phyloP scores from a whole-genome alignment of 345 rosid species.

The Anastatica hierochuntica region DNA sequence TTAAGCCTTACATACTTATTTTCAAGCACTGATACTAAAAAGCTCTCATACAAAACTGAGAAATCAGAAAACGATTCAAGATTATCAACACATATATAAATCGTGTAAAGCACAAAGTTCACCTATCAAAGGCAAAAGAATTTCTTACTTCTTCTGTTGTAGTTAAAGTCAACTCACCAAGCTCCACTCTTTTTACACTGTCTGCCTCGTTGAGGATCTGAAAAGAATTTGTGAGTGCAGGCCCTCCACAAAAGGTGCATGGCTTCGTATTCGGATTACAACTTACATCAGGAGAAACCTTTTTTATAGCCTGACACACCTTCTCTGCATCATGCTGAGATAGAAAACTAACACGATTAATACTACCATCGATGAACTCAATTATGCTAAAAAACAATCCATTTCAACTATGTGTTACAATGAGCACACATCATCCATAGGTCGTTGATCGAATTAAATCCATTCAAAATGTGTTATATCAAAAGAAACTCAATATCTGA shows the following conservation, averaged over 20 bases:
- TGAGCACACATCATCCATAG: too few relatives aligned
- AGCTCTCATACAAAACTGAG: too few relatives aligned
- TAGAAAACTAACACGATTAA: slow-evolving; percentile 2
- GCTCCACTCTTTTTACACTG: slow-evolving; percentile 15
- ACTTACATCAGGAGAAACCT: slow-evolving; percentile 31
- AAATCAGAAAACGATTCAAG: too few relatives aligned
- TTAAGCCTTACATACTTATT: too few relatives aligned
- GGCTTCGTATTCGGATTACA: slow-evolving; percentile 30
- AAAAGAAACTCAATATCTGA: too few relatives aligned
- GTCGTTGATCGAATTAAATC: too few relatives aligned
- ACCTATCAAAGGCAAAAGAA: slow-evolving; percentile 16
- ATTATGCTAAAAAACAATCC: background rate
- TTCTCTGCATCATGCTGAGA: slow-evolving; percentile 61
- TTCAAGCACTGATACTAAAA: too few relatives aligned
- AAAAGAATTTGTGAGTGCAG: slow-evolving; percentile 43
- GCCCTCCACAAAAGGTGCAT: slow-evolving; percentile 43
- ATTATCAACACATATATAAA: background rate
- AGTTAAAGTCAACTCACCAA: slow-evolving; percentile 34
- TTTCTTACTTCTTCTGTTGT: slow-evolving; percentile 47
- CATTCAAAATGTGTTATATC: too few relatives aligned
- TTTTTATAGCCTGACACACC: slow-evolving; percentile 41
- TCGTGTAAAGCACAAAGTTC: background rate
- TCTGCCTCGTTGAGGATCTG: slow-evolving; percentile 38
- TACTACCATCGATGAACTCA: slow-evolving; percentile 2
- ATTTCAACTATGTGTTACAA: too few relatives aligned